Base-by-base conservation (phyloP, 768 basidiomycete species). In the Boletus pseudo-olivaceus region DNA sequence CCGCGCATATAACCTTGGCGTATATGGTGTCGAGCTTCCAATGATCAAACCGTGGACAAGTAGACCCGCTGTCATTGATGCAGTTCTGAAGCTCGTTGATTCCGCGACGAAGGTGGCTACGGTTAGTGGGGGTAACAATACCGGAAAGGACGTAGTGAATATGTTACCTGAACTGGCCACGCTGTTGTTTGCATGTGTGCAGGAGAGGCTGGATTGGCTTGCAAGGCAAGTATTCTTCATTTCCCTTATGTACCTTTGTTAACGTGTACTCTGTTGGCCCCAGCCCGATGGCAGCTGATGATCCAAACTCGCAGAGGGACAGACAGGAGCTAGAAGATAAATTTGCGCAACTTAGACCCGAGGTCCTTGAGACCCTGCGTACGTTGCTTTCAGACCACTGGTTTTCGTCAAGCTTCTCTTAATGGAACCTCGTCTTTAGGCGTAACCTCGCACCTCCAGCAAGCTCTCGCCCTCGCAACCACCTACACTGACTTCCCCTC, bases 31-130 rank as follows among this genome's bases (percentile, higher is more conserved):
- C 41, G 78, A 82, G 23, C 74, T 78, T 20, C 87, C 81, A 5
- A 82, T 83, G 80, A 77, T 80, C 58, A 80, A 85, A 55, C 85
- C 90, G 0, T 98, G 95, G 96, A 92, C 93, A 17, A 90, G 91
- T 62, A 77, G 77, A 43, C 75, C 84, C 4, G 65, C 73, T 0
- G 69, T 90, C 15, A 82, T 96, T 49, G 88, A 93, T 40, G 77
- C 82, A 9, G 69, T 89, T 6, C 76, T 85, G 26, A 77, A 78
- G 43, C 76, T 96, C n/a, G 93, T 95, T 61, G 82, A 87, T 43
- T 66, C 77, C 1, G 85, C 83, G 1, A 81, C 82, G 1, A 67
- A 68, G 41, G 58, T 61, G 12, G 64, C 61, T 7, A 64, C 45
- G 6, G 61, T 51, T n/a, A 55, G 49, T 37, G 54, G 49, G 7